phyloP scores from a whole-genome alignment of 2,329 filamentous ascomycete genomes.

The Acrocalymma vagum region DNA sequence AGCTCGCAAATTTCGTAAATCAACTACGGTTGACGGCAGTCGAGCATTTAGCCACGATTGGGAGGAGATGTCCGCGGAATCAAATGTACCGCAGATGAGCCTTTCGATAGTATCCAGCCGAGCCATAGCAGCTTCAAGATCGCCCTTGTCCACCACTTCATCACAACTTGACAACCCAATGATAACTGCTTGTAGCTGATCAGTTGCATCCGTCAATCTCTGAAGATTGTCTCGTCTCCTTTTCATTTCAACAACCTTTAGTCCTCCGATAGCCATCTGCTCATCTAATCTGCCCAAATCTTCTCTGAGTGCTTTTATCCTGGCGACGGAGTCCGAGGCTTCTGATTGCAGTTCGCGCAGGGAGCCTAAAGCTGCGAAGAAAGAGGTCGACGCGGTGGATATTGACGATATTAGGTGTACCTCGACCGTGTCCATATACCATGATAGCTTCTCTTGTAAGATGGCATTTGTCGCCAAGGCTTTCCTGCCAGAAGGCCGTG shows the following conservation, averaged over 20 bases:
- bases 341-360: conserved; percentile 91
- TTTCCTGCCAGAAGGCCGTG: conserved; percentile 71
- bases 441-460: conserved; percentile 95
- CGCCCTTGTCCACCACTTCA: conserved; percentile 80
- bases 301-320: conserved; percentile 81
- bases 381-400: conserved; percentile 92
- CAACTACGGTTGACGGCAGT: conserved; percentile 60
- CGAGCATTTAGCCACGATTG: conserved; percentile 44
- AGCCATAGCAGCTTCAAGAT: conserved; percentile 81
- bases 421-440: conserved; percentile 99
- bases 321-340: conserved; percentile 86
- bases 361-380: conserved; percentile 93
- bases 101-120: conserved; percentile 80
- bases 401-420: conserved; percentile 97
- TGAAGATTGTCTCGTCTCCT: conserved; percentile 84
- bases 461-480: conserved; percentile 96
- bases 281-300: conserved; percentile 84
- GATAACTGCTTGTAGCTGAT: conserved; percentile 82
- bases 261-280: conserved; percentile 84
- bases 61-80: conserved; percentile 41
- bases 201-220: conserved; percentile 81
- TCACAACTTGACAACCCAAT: conserved; percentile 80
- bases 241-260: conserved; percentile 86
- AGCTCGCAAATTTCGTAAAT: conserved; percentile 79
- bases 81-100: conserved; percentile 77